These are phyloP conservation scores for Lyophyllum atratum DNA, from an alignment of 768 basidiomycete genomes.

Conservation along the genomic window DNA sequence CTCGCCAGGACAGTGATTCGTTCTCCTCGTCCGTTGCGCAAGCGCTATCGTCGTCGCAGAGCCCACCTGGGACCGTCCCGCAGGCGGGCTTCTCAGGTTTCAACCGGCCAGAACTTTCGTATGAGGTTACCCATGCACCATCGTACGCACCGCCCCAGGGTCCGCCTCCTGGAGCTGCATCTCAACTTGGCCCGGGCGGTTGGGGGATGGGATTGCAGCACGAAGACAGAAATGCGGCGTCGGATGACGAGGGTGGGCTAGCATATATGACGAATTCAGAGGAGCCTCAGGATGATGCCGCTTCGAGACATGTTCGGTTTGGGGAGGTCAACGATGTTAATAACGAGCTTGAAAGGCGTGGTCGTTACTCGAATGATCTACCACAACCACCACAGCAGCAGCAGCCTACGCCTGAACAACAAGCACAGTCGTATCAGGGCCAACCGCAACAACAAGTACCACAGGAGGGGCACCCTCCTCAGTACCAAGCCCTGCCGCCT, in stretches of 20 bases:
- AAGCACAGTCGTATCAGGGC: background rate
- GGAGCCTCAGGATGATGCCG: constrained; percentile 9
- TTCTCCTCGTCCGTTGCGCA: constrained; percentile 40
- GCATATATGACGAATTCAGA: constrained; percentile 40
- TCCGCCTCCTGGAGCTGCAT: constrained; percentile 37
- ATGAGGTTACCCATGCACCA: constrained; percentile 12
- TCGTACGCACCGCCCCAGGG: constrained; percentile 36
- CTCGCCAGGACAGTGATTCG: constrained; percentile 28
- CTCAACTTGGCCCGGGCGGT: background rate
- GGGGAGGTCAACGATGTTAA: constrained; percentile 41
- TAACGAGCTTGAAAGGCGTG: constrained; percentile 32
- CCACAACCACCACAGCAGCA: background rate
- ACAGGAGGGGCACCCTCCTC: constrained; percentile 13
- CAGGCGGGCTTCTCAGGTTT: background rate
- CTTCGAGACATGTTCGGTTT: constrained; percentile 43
- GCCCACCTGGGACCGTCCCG: constrained; percentile 4
- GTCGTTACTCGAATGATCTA: constrained; percentile 1
- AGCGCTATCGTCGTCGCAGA: constrained; percentile 25
- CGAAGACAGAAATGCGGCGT: constrained; percentile 17
- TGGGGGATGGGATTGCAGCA: constrained; percentile 23
- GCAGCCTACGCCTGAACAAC: background rate
- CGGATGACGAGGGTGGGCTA: constrained; percentile 34
- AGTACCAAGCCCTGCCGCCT: constrained; percentile 11
- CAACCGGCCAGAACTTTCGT: constrained; percentile 10
- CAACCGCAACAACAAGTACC: background rate